Evolutionary conservation across 768 basidiomycete species (phyloP), one percentile per base, ranked within the genome.

Genomic region (Calocybe gangraenosa): DNA sequence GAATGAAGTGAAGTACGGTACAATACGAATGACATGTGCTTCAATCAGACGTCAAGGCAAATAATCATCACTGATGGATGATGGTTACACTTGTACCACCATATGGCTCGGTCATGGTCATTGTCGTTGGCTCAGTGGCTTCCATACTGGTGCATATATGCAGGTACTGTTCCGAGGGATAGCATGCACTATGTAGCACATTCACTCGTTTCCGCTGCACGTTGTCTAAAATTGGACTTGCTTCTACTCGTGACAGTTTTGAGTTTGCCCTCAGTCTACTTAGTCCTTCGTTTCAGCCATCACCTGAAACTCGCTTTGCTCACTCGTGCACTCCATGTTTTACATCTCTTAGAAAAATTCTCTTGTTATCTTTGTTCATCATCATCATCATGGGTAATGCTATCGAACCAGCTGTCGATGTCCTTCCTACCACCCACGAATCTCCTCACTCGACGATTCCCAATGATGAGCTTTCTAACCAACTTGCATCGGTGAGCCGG

Each of bases 351-450:
- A 31, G 14, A 8, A 8, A 14, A 31, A 31, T 31, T 31, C 14
- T 31, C 14, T 8, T 31, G 30, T 31, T 31, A 31, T 15, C 28
- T 43, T 11, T 40, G 42, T 28, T 23, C 33, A 20, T n/a, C n/a
- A n/a, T n/a, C n/a, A n/a, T 41, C 20, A 19, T 17, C n/a, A 53
- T 50, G 52, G 52, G 42, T 10, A 50, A 53, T 30, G 42, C 40
- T 40, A 40, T 41, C 15, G 52, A 50, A 33, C 33, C 48, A 8
- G 40, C 42, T 21, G 25, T 10, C 14, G 41, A 49, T n/a, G 20
- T 18, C n/a, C 19, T 23, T n/a, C n/a, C n/a, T n/a, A n/a, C n/a
- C n/a, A n/a, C n/a, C n/a, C n/a, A n/a, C n/a, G n/a, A n/a, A n/a
- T n/a, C n/a, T n/a, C n/a, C n/a, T n/a, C n/a, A n/a, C n/a, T n/a